These are phyloP conservation scores for Trichoderma orchidacearum DNA, from an alignment of 495 filamentous ascomycete species.

Conservation along the genomic window DNA sequence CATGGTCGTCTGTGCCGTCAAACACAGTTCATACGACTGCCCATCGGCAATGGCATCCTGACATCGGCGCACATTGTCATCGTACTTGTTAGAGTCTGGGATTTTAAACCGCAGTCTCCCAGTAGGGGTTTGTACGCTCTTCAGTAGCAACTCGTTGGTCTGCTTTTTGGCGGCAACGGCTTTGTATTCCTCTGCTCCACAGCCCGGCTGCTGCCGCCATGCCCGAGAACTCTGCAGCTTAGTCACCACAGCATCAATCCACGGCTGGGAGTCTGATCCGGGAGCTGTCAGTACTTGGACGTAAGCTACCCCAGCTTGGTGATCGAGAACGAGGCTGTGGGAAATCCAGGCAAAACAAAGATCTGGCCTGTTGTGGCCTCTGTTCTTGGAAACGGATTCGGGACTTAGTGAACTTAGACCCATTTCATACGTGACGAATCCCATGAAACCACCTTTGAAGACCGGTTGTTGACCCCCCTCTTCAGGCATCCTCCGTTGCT, in stretches of 20 bases:
- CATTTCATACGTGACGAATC: slow-evolving; percentile 81
- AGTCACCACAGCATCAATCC: slow-evolving; percentile 16
- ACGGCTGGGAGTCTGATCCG: slow-evolving; percentile 18
- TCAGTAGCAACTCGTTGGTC: slow-evolving; percentile 6
- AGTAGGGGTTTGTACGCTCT: neutral
- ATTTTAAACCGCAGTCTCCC: slow-evolving; percentile 8
- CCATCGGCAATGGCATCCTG: slow-evolving; percentile 61
- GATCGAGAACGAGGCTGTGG: slow-evolving; percentile 71
- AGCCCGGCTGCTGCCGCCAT: neutral
- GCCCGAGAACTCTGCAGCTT: slow-evolving; percentile 13
- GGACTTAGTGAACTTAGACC: slow-evolving; percentile 33
- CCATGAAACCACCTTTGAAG: slow-evolving; percentile 87
- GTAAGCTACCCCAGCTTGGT: slow-evolving; percentile 41
- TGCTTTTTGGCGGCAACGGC: neutral
- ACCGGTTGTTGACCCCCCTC: slow-evolving; percentile 23
- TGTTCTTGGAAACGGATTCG: slow-evolving; percentile 6
- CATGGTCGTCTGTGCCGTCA: slow-evolving; percentile 57
- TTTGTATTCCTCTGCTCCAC: neutral
- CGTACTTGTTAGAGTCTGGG: slow-evolving; percentile 44
- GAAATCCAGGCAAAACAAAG: slow-evolving; percentile 66
- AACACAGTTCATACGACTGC: slow-evolving; percentile 87
- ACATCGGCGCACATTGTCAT: slow-evolving; percentile 50
- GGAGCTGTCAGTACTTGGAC: slow-evolving; percentile 45
- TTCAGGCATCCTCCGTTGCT: slow-evolving; percentile 23
- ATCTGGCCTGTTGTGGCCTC: slow-evolving; percentile 48